A percentile compares a stretch with the other conserved stretches of the same genome.
Evolutionary conservation across 345 rosid genomes (phyloP).

Genomic region (Citrus medica): DNA sequence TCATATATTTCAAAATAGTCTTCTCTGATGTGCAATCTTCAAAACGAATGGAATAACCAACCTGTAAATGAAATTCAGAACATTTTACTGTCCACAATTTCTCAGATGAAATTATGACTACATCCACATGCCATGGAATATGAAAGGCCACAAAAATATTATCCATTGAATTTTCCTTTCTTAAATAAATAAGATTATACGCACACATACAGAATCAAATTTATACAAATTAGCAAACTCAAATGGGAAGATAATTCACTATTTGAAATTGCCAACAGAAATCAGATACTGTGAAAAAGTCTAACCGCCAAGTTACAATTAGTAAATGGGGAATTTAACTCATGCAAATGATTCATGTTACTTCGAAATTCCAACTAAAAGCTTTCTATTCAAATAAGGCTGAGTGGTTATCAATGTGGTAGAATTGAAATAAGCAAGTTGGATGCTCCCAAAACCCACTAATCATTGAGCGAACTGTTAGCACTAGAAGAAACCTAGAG

Average conservation of each 20-base stretch:
- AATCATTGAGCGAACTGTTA: background rate
- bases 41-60: slow-evolving; percentile 95
- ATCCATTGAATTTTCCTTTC: background rate
- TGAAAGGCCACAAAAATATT: background rate
- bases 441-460: background rate
- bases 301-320: background rate
- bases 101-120: background rate
- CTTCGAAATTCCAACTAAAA: background rate
- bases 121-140: background rate
- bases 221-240: background rate
- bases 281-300: background rate
- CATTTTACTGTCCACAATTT: slow-evolving; percentile 3
- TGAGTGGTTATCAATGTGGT: background rate
- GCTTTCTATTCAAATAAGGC: background rate
- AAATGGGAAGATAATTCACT: background rate
- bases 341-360: background rate
- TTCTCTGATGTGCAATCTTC: slow-evolving; percentile 98
- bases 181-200: background rate
- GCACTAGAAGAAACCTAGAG: background rate
- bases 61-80: slow-evolving; percentile 40
- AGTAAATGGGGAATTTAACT: background rate
- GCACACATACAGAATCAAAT: background rate
- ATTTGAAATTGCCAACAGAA: background rate
- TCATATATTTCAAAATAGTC: slow-evolving; percentile 91
- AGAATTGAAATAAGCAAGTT: background rate